phyloP scores from a whole-genome alignment of 768 basidiomycete genomes.

The Russula abietina region DNA sequence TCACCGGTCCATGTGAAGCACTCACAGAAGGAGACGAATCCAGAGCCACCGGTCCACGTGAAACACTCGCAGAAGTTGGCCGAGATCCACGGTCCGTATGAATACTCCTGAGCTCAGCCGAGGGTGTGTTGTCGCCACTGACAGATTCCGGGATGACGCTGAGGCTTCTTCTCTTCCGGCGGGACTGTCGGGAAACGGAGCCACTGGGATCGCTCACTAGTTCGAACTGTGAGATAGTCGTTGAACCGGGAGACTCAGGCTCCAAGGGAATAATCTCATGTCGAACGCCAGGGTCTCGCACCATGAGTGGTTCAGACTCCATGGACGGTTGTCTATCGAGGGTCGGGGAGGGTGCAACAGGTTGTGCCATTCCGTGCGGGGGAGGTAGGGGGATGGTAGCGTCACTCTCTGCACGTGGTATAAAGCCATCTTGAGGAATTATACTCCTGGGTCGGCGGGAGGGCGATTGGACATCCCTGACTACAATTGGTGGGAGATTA shows the following conservation, averaged over 20 bases:
- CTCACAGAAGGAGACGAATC: conserved; percentile 1
- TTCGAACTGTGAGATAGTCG: conserved; percentile 26
- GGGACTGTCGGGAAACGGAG: conserved; percentile 18
- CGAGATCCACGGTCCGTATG: conserved; percentile 15
- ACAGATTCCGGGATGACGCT: conserved; percentile 20
- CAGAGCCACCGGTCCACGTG: conserved; percentile 6
- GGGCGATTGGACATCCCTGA: conserved; percentile 13
- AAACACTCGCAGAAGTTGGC: conserved; percentile 1
- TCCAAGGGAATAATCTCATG: conserved; percentile 9
- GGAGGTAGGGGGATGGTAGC: conserved; percentile 24
- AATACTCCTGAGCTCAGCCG: conserved; percentile 17
- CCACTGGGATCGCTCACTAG: conserved; percentile 22
- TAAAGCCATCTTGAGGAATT: conserved; percentile 23
- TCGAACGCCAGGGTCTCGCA: conserved; percentile 19
- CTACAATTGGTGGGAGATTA: conserved; percentile 5
- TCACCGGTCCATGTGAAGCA: conserved; percentile 8
- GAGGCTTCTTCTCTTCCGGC: conserved; percentile 14
- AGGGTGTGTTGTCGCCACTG: conserved; percentile 23
- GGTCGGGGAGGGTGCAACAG: conserved; percentile 5
- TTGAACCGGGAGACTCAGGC: conserved; percentile 24
- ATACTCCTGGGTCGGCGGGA: conserved; percentile 16
- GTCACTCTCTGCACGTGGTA: conserved; percentile 17
- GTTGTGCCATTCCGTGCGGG: conserved; percentile 18
- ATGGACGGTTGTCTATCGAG: conserved; percentile 1
- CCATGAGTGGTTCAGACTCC: conserved; percentile 21